Conservation (phyloP, 176 grass and related monocot species). For the Paspalum vaginatum region DNA sequence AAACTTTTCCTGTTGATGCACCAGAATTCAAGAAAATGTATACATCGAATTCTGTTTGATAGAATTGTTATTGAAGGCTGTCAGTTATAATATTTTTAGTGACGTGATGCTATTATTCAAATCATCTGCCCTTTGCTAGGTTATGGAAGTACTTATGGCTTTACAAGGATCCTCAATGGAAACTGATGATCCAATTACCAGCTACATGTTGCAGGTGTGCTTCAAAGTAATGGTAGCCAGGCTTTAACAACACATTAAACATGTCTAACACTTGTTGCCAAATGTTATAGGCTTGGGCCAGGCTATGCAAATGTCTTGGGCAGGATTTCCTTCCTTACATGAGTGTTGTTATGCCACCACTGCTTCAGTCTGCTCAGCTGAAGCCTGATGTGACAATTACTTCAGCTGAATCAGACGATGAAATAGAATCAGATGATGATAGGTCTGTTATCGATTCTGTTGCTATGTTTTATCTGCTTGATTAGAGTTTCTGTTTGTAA, state of each 20-base stretch:
- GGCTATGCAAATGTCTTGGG: constrained; percentile 98
- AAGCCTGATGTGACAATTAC: constrained; percentile 99
- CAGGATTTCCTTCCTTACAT: constrained; percentile 99
- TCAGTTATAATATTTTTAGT: constrained; percentile 13
- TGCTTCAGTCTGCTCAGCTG: constrained; percentile 97
- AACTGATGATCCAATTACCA: constrained; percentile 95
- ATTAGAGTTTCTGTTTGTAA: not conserved
- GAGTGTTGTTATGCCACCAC: constrained; percentile 95
- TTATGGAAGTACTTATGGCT: constrained; percentile 98
- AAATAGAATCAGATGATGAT: constrained; percentile 94
- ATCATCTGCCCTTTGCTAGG: constrained; percentile 49
- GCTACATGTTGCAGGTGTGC: constrained; percentile 96
- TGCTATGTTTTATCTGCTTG: constrained; percentile 9
- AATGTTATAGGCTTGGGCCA: constrained; percentile 86
- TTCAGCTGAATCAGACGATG: constrained; percentile 93
- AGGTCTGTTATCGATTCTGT: constrained; percentile 57
- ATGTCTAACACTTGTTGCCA: constrained; percentile 27
- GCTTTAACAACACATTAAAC: not conserved
- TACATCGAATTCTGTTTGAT: not conserved
- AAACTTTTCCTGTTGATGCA: not conserved
- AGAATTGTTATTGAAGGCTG: not conserved
- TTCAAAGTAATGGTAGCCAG: constrained; percentile 30
- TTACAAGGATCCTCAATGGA: constrained; percentile 98
- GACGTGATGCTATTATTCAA: not conserved
- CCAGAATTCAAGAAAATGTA: not conserved